Evolutionary conservation across 768 basidiomycete genomes (phyloP).

Genomic region (Naganishia onofrii): DNA sequence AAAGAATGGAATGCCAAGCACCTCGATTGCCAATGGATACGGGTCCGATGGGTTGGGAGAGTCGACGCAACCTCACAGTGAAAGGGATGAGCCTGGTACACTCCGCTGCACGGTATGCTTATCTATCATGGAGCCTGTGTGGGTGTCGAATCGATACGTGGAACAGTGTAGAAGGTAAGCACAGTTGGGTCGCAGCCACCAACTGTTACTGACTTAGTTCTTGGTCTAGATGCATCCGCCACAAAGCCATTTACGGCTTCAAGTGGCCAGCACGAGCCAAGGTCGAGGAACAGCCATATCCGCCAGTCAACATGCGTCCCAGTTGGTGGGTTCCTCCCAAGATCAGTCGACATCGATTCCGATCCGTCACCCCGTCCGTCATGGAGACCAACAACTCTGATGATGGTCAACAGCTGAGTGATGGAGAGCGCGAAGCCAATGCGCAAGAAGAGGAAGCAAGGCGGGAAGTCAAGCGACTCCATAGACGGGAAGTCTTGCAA

Average conservation of each 20-base stretch:
- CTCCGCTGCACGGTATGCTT: conserved; percentile 4
- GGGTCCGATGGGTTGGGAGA: not conserved
- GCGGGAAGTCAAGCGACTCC: conserved; percentile 4
- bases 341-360: conserved; percentile 14
- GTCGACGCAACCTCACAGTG: not conserved
- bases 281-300: conserved; percentile 20
- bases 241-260: conserved; percentile 19
- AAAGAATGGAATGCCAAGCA: too few relatives aligned
- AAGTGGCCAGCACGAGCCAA: conserved; percentile 17
- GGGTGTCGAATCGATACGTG: conserved; percentile 14
- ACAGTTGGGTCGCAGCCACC: too few relatives aligned
- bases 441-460: conserved; percentile 3
- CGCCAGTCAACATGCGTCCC: conserved; percentile 16
- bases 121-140: conserved; percentile 14
- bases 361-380: not conserved
- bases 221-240: conserved; percentile 7
- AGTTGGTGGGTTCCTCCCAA: conserved; percentile 23
- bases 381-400: not conserved
- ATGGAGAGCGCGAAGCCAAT: not conserved
- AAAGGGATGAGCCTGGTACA: conserved; percentile 7
- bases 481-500: conserved; percentile 2
- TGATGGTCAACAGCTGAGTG: not conserved
- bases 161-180: conserved; percentile 19
- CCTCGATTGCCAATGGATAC: not conserved
- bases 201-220: not conserved